phyloP scores from a whole-genome alignment of 768 basidiomycete species.

The Rhodotorula kratochvilovae region DNA sequence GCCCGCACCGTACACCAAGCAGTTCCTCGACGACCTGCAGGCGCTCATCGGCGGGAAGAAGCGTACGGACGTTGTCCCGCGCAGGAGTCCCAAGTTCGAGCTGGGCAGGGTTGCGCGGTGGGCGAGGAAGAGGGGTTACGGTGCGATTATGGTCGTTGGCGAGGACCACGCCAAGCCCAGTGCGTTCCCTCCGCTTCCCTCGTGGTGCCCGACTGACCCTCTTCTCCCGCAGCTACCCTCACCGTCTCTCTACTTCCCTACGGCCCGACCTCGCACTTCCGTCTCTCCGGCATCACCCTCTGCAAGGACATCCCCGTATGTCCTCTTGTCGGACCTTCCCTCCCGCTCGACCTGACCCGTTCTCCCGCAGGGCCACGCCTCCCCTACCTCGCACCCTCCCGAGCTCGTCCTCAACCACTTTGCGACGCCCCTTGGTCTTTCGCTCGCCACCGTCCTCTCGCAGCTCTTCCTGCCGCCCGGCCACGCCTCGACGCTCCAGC shows the following conservation, averaged over 20 bases:
- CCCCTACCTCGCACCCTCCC: slow-evolving; percentile 85
- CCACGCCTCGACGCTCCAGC: slow-evolving; percentile 55
- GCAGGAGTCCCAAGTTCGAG: slow-evolving; percentile 80
- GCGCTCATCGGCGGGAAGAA: slow-evolving; percentile 49
- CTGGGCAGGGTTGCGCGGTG: slow-evolving; percentile 94
- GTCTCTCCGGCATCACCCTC: slow-evolving; percentile 78
- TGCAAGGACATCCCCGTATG: slow-evolving; percentile 76
- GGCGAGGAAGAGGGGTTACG: slow-evolving; percentile 83
- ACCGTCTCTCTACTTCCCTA: slow-evolving; percentile 83
- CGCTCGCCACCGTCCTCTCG: slow-evolving; percentile 91
- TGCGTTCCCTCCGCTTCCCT: slow-evolving; percentile 52
- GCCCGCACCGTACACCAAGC: slow-evolving; percentile 32
- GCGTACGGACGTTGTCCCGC: slow-evolving; percentile 63
- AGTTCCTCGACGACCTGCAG: slow-evolving; percentile 41
- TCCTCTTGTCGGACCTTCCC: background rate
- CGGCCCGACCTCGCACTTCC: slow-evolving; percentile 94
- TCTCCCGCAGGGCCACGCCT: slow-evolving; percentile 70
- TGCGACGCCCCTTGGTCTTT: slow-evolving; percentile 85
- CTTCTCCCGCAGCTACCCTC: slow-evolving; percentile 66
- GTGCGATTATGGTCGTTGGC: slow-evolving; percentile 85
- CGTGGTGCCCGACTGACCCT: background rate
- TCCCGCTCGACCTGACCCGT: too few species aligned
- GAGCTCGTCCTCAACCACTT: slow-evolving; percentile 94
- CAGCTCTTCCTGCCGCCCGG: slow-evolving; percentile 83
- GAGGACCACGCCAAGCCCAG: slow-evolving; percentile 93